phyloP scores from a whole-genome alignment of 371 early-diverging fungal species.

The Mucor sp. region DNA sequence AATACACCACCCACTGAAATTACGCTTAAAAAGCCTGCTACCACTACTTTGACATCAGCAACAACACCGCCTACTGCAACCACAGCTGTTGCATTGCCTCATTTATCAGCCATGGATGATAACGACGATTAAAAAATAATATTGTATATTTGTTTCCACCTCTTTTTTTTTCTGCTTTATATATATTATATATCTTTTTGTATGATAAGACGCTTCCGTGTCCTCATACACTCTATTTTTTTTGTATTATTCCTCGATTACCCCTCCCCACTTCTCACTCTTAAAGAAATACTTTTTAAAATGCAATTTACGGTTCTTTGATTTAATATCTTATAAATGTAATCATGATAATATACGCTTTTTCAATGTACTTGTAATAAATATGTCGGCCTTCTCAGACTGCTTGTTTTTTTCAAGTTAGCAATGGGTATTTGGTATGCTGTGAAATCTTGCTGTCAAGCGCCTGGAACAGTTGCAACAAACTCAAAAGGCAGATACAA shows the following conservation, averaged over 20 bases:
- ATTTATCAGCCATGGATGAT: neutral
- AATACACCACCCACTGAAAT: neutral
- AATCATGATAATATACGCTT: too few species aligned
- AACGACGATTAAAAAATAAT: neutral
- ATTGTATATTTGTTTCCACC: conserved; percentile 1
- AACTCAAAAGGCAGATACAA: too few species aligned
- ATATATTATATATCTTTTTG: neutral
- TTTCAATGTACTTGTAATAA: too few species aligned
- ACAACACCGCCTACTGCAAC: neutral
- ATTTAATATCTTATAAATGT: neutral
- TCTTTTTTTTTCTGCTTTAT: neutral
- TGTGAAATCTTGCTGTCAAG: too few species aligned
- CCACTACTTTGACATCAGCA: neutral
- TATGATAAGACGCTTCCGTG: neutral
- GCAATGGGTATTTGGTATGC: too few species aligned
- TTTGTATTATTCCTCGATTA: neutral
- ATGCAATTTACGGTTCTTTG: neutral
- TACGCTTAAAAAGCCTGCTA: neutral
- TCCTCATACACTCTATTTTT: neutral
- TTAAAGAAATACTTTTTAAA: neutral
- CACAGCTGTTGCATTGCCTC: conserved; percentile 3
- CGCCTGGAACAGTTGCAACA: too few species aligned
- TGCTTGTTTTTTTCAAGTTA: too few species aligned
- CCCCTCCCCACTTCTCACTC: neutral
- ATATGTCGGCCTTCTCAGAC: too few species aligned